These are phyloP conservation scores for Silene uniflora DNA, from an alignment of 148 eudicot genomes.

Conservation along the genomic window DNA sequence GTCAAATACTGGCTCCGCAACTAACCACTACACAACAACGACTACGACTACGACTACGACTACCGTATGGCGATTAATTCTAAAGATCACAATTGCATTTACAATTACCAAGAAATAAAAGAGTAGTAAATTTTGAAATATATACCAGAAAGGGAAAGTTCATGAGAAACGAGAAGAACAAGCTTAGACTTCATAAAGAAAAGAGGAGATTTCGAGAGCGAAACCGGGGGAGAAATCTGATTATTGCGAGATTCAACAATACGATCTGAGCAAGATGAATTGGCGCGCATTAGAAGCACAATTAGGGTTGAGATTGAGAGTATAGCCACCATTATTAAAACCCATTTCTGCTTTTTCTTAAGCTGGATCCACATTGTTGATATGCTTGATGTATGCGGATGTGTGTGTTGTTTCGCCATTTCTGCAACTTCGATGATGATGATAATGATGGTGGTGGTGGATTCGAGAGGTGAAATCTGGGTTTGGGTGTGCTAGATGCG, in stretches of 20 bases:
- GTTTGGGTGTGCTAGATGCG: not conserved
- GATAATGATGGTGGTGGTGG: not conserved
- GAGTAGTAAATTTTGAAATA: not conserved
- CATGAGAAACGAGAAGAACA: constrained; percentile 84
- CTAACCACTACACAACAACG: not conserved
- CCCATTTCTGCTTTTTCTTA: constrained; percentile 45
- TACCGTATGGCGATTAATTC: no score
- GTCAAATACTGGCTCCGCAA: no score
- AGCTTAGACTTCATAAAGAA: constrained; percentile 94
- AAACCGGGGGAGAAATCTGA: not conserved
- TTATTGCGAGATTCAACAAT: constrained; percentile 8
- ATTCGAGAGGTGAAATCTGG: not conserved
- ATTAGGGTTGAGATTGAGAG: constrained; percentile 59
- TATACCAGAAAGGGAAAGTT: constrained; percentile 90
- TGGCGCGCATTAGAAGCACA: constrained; percentile 49
- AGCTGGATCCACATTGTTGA: constrained; percentile 23
- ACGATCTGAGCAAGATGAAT: constrained; percentile 39
- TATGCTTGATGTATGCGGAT: constrained; percentile 11
- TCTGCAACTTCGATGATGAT: not conserved
- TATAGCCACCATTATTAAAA: constrained; percentile 38
- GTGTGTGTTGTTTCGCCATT: constrained; percentile 50
- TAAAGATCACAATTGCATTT: not conserved
- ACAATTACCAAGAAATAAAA: not conserved
- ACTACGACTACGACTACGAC: no score
- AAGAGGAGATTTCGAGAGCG: constrained; percentile 41